Percentiles rank a stretch among this genome's conserved stretches.
Conservation (phyloP, 495 filamentous ascomycete species). For the Trichocladium uniseriatum region DNA sequence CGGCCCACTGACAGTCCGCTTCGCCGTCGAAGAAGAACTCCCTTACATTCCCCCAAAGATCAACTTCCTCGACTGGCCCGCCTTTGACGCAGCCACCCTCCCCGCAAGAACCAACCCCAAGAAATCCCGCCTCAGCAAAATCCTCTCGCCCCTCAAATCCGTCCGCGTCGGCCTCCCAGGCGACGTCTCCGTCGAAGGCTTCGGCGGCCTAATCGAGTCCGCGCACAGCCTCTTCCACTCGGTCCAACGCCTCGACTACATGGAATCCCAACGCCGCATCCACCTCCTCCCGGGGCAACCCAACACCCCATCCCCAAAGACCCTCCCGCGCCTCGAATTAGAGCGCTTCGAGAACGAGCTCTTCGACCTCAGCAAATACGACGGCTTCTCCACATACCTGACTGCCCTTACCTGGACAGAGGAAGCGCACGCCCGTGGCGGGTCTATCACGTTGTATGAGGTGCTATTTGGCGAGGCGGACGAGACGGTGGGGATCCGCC, state of each 20-base stretch:
- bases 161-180: constrained; percentile 19
- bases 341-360: constrained; percentile 21
- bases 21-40: no score
- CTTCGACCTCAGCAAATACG: constrained; percentile 21
- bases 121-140: constrained; percentile 14
- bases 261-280: constrained; percentile 16
- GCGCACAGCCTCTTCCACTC: constrained; percentile 22
- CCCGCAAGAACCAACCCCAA: constrained; percentile 12
- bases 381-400: constrained; percentile 12
- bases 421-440: no score
- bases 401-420: constrained; percentile 21
- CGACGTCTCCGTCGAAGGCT: constrained; percentile 16
- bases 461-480: constrained; percentile 7
- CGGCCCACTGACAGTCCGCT: no score
- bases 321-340: constrained; percentile 12
- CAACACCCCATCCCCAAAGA: neutral
- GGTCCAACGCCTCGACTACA: constrained; percentile 16
- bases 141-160: constrained; percentile 14
- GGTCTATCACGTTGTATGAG: constrained; percentile 15
- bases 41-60: neutral
- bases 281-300: constrained; percentile 1
- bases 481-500: constrained; percentile 11
- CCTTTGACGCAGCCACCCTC: constrained; percentile 13
- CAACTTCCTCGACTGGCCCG: constrained; percentile 18
- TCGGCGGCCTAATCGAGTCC: constrained; percentile 19